Base-by-base conservation (phyloP, 1,284 basidiomycete genomes). In the Rhodotorula sp. region DNA sequence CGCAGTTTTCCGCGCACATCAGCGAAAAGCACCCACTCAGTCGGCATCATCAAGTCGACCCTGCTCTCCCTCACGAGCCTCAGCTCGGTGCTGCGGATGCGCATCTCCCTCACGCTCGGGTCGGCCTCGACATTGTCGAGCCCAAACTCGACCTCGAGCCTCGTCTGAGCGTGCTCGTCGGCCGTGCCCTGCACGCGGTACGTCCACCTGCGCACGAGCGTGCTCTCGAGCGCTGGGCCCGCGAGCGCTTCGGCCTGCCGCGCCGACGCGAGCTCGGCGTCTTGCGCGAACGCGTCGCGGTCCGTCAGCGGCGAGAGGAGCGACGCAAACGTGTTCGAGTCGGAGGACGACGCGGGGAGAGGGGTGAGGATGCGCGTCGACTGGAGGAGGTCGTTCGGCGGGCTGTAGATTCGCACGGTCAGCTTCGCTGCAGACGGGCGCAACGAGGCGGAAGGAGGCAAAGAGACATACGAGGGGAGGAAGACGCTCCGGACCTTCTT, bases 1-100 rank as follows among this genome's bases (percentile, higher is more conserved):
- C 25, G 27, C 27, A 19, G 0, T 4, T 16, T 7, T 0, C 13
- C 21, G 16, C 23, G 10, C 14, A 1, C 7, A 14, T 12, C 3
- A 27, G 3, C 12, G 42, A 16, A 9, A 25, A 8, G 17, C 0
- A 61, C 66, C 16, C 55, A 67, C 66, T 54, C 74, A 46, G 64
- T 68, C 45, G 74, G 74, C 3, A 73, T 64, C 52, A 73, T 58
- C 46, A 73, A 8, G 34, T 69, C 66, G 10, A 65, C 68, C 59
- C 16, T 45, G 34, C 45, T 70, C 67, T 68, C 61, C 56, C 48
- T 58, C 17, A 75, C 53, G 10, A 53, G 19, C 48, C n/a, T 23
- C 2, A 58, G 21, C 57, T 46, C 41, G 34, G 14, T 56, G 19
- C 21, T 8, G 14, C 4, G 1, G 19, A 66, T 25, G n/a, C 27